Evolutionary conservation across 306 rosid genomes (phyloP).

Genomic region (Cajanus cajan): DNA sequence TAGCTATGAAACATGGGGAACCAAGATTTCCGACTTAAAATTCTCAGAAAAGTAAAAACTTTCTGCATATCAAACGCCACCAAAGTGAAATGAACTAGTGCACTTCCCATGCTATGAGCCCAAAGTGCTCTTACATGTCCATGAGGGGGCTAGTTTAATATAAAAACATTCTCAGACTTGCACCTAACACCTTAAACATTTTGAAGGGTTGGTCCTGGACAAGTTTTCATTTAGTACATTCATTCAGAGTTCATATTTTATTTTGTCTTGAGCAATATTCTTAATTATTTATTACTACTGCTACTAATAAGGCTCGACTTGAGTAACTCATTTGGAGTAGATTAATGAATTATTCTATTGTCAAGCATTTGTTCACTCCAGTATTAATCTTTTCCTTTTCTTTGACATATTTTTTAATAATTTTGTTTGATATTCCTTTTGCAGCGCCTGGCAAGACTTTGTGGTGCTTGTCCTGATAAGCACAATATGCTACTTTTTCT

Average conservation of each 20-base stretch:
- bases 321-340: slow-evolving; percentile 8
- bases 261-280: background rate
- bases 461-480: slow-evolving; percentile 91
- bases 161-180: background rate
- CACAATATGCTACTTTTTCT: slow-evolving; percentile 95
- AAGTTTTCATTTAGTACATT: background rate
- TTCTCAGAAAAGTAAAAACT: too few species aligned
- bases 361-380: slow-evolving; percentile 6
- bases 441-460: slow-evolving; percentile 98
- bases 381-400: background rate
- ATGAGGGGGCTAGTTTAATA: background rate
- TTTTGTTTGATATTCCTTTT: slow-evolving; percentile 14
- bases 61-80: too few species aligned
- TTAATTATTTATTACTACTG: background rate
- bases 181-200: background rate
- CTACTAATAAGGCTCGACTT: background rate
- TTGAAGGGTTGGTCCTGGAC: background rate
- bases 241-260: background rate
- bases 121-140: background rate
- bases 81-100: background rate
- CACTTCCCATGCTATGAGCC: background rate
- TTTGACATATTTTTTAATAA: slow-evolving; percentile 18
- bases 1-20: too few species aligned
- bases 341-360: background rate
- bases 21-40: too few species aligned